A percentile compares a stretch with the other conserved stretches of the same genome.
phyloP scores from a whole-genome alignment of 176 grass and related monocot species.

The Otatea glauca region DNA sequence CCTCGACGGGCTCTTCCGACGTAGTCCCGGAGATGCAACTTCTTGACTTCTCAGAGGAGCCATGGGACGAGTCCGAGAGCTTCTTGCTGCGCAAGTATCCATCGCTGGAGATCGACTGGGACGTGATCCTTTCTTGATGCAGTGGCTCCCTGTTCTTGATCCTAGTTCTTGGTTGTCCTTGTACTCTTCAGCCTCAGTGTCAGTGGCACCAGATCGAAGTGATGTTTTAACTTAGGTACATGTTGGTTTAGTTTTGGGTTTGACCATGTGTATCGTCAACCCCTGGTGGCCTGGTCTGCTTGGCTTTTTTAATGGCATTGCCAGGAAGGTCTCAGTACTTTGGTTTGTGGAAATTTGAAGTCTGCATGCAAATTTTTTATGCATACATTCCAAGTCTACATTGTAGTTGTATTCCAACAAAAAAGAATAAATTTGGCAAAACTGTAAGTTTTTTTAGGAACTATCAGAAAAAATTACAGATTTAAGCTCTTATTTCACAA shows the following conservation, averaged over 20 bases:
- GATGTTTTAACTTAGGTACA: slow-evolving; percentile 18
- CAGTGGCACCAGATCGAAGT: not conserved
- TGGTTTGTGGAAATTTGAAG: slow-evolving; percentile 29
- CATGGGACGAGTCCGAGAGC: slow-evolving; percentile 86
- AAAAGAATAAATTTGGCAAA: not conserved
- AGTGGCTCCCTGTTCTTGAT: slow-evolving; percentile 35
- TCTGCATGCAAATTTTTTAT: not conserved
- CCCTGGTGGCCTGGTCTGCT: slow-evolving; percentile 59
- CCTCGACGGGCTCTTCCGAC: slow-evolving; percentile 51
- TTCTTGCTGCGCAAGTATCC: slow-evolving; percentile 81
- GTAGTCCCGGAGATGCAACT: slow-evolving; percentile 61
- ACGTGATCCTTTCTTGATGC: slow-evolving; percentile 69
- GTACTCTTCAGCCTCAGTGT: not conserved
- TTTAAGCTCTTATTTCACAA: no score
- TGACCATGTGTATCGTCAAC: slow-evolving; percentile 42
- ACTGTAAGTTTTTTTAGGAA: no score
- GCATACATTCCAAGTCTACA: slow-evolving; percentile 26
- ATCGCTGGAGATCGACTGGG: slow-evolving; percentile 97
- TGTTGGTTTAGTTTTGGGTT: slow-evolving; percentile 31
- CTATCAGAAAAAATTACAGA: no score
- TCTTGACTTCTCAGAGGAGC: slow-evolving; percentile 73
- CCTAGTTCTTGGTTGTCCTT: slow-evolving; percentile 31
- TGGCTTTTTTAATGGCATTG: slow-evolving; percentile 61
- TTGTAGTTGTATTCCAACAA: slow-evolving; percentile 37
- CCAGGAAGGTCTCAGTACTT: slow-evolving; percentile 28